A percentile compares a stretch with the other conserved stretches of the same genome.
Conservation (phyloP, 768 basidiomycete genomes). For the Epithele typhae region DNA sequence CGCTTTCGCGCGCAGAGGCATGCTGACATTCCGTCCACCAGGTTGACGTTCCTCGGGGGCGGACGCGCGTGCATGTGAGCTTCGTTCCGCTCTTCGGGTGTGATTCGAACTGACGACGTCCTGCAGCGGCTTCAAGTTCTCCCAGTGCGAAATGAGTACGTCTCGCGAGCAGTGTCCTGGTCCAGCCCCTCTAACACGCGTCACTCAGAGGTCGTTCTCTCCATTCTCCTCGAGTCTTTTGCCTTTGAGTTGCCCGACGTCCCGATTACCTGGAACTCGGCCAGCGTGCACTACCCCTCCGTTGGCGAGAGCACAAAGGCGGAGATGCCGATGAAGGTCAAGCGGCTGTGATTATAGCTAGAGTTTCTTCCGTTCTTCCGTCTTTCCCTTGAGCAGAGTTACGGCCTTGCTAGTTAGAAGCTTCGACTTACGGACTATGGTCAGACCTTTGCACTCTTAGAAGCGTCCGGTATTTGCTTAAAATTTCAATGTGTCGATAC, state of each 20-base stretch:
- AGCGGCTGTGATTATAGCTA: no score
- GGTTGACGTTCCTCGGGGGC: constrained; percentile 43
- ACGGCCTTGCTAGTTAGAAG: no score
- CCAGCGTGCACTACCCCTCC: constrained; percentile 7
- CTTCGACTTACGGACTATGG: no score
- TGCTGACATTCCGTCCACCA: constrained; percentile 5
- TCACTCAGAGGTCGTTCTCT: constrained; percentile 15
- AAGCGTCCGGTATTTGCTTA: no score
- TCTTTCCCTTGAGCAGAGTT: no score
- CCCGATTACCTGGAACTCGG: constrained; percentile 10
- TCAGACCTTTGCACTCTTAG: no score
- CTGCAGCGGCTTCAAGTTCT: constrained; percentile 18
- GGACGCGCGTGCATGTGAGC: constrained; percentile 42
- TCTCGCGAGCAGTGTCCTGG: no score
- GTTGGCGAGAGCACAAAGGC: no score
- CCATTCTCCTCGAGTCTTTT: constrained; percentile 6
- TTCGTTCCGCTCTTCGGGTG: neutral
- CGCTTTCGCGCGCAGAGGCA: neutral
- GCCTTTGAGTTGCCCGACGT: constrained; percentile 7
- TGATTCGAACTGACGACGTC: neutral
- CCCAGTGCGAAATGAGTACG: constrained; percentile 19
- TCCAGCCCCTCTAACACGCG: no score
- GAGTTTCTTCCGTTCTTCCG: no score
- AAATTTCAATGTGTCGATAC: no score
- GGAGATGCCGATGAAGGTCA: no score